Evolutionary conservation across 495 filamentous ascomycete species (phyloP).

Genomic region (Penicillium bialowiezense): DNA sequence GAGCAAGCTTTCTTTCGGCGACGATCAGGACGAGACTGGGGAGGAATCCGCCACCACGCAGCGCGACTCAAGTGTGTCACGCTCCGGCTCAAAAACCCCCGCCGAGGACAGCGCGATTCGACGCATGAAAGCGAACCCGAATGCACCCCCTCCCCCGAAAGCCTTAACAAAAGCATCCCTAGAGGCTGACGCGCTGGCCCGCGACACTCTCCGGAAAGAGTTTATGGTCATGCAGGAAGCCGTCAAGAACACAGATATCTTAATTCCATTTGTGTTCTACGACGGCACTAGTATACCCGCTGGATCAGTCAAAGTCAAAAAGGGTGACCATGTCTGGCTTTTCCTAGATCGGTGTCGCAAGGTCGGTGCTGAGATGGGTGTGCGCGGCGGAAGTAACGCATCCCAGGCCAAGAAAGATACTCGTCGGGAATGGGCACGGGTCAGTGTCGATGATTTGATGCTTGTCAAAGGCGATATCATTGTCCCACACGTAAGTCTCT

Average conservation of each 20-base stretch:
- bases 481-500: slow-evolving; percentile 78
- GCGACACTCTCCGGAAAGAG: slow-evolving; percentile 80
- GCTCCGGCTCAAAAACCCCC: slow-evolving; percentile 38
- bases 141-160: slow-evolving; percentile 68
- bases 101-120: slow-evolving; percentile 37
- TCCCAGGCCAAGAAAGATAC: slow-evolving; percentile 58
- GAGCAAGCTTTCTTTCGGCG: slow-evolving; percentile 68
- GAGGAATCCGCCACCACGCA: slow-evolving; percentile 33
- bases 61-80: slow-evolving; percentile 33
- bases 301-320: slow-evolving; percentile 79
- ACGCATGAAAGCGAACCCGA: slow-evolving; percentile 66
- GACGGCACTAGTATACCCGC: slow-evolving; percentile 95
- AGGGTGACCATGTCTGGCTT: slow-evolving; percentile 87
- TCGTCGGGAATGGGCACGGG: slow-evolving; percentile 83
- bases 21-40: slow-evolving; percentile 51
- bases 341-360: slow-evolving; percentile 90
- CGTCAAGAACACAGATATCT: slow-evolving; percentile 84
- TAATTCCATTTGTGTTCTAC: slow-evolving; percentile 96
- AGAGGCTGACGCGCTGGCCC: slow-evolving; percentile 73
- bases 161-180: slow-evolving; percentile 83
- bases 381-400: slow-evolving; percentile 54
- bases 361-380: slow-evolving; percentile 78
- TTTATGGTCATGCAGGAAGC: slow-evolving; percentile 80
- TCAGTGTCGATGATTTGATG: slow-evolving; percentile 96
- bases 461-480: slow-evolving; percentile 89